phyloP scores from a whole-genome alignment of 805 yeast genomes.

The Starmerella geochares region DNA sequence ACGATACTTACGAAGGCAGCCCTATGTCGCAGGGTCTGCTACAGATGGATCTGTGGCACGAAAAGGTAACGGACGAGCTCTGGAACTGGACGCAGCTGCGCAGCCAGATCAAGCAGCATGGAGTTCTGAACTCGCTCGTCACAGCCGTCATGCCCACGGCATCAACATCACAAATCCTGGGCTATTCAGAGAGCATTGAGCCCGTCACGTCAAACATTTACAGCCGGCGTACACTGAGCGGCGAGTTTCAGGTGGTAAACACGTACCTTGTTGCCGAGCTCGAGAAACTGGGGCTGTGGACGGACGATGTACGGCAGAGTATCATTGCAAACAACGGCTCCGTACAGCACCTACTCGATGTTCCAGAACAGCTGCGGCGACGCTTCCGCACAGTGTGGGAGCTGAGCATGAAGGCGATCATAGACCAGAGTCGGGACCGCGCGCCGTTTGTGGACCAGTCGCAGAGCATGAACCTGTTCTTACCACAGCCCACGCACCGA shows the following conservation, averaged over 20 bases:
- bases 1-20: conserved; percentile 63
- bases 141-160: conserved; percentile 98
- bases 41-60: conserved; percentile 79
- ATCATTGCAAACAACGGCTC: conserved; percentile 75
- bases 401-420: conserved; percentile 64
- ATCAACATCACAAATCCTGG: conserved; percentile 86
- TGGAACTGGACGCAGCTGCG: conserved; percentile 77
- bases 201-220: conserved; percentile 86
- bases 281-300: conserved; percentile 71
- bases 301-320: conserved; percentile 55
- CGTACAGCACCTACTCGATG: conserved; percentile 55
- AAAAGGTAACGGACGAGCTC: conserved; percentile 38
- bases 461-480: conserved; percentile 82
- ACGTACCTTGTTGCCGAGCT: conserved; percentile 69
- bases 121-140: conserved; percentile 72
- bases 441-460: conserved; percentile 71
- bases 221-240: conserved; percentile 76
- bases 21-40: conserved; percentile 74
- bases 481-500: conserved; percentile 81
- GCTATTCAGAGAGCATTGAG: conserved; percentile 87
- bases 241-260: conserved; percentile 85
- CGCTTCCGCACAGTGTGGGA: conserved; percentile 92
- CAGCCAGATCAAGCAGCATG: conserved; percentile 43
- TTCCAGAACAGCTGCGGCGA: conserved; percentile 60
- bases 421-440: conserved; percentile 73